A percentile compares a stretch with the other conserved stretches of the same genome.
phyloP scores from a whole-genome alignment of 257 asterid genomes.

The Eucommia ulmoides region DNA sequence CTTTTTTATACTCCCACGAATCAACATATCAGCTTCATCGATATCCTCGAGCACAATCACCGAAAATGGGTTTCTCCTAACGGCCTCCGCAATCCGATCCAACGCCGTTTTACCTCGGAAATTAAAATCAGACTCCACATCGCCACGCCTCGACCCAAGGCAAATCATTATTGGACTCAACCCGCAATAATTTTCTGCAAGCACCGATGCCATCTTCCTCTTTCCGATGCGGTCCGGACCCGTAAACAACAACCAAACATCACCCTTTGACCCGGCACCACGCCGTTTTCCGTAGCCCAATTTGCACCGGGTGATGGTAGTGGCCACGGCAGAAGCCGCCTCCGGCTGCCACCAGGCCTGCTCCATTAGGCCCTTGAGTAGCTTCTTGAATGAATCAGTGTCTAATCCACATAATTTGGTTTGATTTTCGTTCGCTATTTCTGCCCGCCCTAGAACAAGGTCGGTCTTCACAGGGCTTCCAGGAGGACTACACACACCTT shows the following conservation, averaged over 20 bases:
- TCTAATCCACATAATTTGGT: slow-evolving; percentile 47
- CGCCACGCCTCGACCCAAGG: slow-evolving; percentile 48
- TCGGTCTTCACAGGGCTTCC: slow-evolving; percentile 80
- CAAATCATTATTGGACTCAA: slow-evolving; percentile 30
- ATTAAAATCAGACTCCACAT: slow-evolving; percentile 27
- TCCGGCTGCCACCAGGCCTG: slow-evolving; percentile 96
- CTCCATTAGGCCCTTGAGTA: slow-evolving; percentile 79
- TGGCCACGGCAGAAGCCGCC: slow-evolving; percentile 68
- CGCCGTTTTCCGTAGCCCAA: slow-evolving; percentile 49
- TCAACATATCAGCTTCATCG: slow-evolving; percentile 57
- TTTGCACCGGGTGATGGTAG: slow-evolving; percentile 54
- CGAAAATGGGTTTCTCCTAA: slow-evolving; percentile 56
- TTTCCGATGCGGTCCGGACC: slow-evolving; percentile 85
- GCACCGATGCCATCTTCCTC: slow-evolving; percentile 69
- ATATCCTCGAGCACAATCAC: slow-evolving; percentile 76
- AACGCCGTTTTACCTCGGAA: slow-evolving; percentile 67
- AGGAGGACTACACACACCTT: slow-evolving; percentile 26
- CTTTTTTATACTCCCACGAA: slow-evolving; percentile 44
- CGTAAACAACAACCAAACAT: slow-evolving; percentile 65
- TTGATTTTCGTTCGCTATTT: slow-evolving; percentile 24
- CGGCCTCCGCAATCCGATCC: slow-evolving; percentile 76
- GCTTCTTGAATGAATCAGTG: slow-evolving; percentile 64
- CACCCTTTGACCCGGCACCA: slow-evolving; percentile 59
- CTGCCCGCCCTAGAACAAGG: slow-evolving; percentile 55
- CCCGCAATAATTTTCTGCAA: slow-evolving; percentile 67